Evolutionary conservation across 2,329 filamentous ascomycete species (phyloP).

Genomic region (Cladophialophora carrionii): DNA sequence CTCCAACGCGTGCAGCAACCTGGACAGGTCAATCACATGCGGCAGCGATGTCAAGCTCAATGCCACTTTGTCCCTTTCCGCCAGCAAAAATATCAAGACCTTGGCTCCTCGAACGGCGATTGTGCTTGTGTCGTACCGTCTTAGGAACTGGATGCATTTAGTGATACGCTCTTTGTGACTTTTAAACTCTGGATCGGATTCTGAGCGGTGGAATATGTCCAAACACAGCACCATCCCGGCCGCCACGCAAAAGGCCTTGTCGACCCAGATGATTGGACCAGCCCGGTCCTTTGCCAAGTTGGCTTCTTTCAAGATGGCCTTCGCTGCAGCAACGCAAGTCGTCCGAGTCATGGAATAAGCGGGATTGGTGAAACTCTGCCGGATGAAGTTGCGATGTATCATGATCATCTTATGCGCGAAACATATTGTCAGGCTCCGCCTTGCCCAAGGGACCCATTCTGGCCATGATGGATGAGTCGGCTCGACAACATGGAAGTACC

Average conservation of each 20-base stretch:
- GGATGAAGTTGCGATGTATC: conserved; percentile 48
- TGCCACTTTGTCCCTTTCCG: conserved; percentile 12
- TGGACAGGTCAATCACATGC: conserved; percentile 16
- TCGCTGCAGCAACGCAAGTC: conserved; percentile 48
- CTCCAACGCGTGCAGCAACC: neutral
- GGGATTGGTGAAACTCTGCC: conserved; percentile 47
- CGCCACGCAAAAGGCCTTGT: conserved; percentile 47
- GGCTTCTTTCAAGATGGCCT: conserved; percentile 48
- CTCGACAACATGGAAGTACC: conserved; percentile 44
- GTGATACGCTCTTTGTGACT: conserved; percentile 26
- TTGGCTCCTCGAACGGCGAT: conserved; percentile 28
- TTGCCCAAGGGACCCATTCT: conserved; percentile 47
- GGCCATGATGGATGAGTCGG: conserved; percentile 47
- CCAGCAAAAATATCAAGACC: conserved; percentile 21
- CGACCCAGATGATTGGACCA: conserved; percentile 50
- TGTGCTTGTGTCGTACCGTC: conserved; percentile 23
- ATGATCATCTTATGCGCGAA: conserved; percentile 53
- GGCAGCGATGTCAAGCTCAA: conserved; percentile 12
- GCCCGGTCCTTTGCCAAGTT: conserved; percentile 41
- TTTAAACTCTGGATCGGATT: conserved; percentile 23
- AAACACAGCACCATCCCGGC: conserved; percentile 46
- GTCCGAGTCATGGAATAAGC: conserved; percentile 50
- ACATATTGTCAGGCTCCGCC: conserved; percentile 41
- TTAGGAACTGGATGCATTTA: conserved; percentile 27
- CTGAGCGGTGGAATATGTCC: conserved; percentile 43